These are phyloP conservation scores for Epichloe sibirici DNA, from an alignment of 2,329 filamentous ascomycete genomes.

Conservation along the genomic window DNA sequence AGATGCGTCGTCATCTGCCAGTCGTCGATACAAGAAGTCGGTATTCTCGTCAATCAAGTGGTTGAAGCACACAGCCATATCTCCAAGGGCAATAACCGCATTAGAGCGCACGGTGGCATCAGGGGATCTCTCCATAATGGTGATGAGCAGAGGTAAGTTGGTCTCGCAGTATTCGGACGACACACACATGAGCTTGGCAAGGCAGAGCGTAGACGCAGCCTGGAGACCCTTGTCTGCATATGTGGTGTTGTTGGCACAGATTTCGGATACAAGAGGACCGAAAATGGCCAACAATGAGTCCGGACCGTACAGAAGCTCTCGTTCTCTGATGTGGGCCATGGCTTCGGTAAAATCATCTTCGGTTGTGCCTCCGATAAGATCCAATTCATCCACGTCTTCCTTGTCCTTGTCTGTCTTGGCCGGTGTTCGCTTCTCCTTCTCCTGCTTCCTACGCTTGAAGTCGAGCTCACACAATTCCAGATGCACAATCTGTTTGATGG, in stretches of 20 bases:
- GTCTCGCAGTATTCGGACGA: slow-evolving; percentile 91
- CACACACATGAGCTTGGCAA: slow-evolving; percentile 98
- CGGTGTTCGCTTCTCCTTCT: slow-evolving; percentile 58
- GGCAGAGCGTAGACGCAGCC: slow-evolving; percentile 81
- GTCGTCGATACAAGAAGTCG: slow-evolving; percentile 86
- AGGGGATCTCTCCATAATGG: slow-evolving; percentile 88
- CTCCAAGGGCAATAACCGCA: slow-evolving; percentile 88
- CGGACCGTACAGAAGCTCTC: slow-evolving; percentile 70
- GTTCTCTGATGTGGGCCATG: slow-evolving; percentile 71
- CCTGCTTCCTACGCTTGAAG: slow-evolving; percentile 91
- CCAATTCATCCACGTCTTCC: slow-evolving; percentile 70
- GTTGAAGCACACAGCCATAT: slow-evolving; percentile 99
- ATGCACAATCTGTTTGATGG: slow-evolving; percentile 98
- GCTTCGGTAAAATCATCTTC: slow-evolving; percentile 87
- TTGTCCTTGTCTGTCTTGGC: slow-evolving; percentile 39
- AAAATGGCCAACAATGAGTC: slow-evolving; percentile 81
- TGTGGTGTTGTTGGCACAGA: slow-evolving; percentile 87
- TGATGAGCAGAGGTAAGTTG: slow-evolving; percentile 87
- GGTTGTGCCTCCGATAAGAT: slow-evolving; percentile 91
- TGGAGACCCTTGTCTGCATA: slow-evolving; percentile 87
- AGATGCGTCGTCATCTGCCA: slow-evolving; percentile 77
- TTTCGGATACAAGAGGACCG: slow-evolving; percentile 81
- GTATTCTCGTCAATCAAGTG: slow-evolving; percentile 99
- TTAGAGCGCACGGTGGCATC: slow-evolving; percentile 92
- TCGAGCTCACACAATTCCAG: slow-evolving; percentile 94